These are phyloP conservation scores for Termitomyces sp. DNA, from an alignment of 768 basidiomycete species.

Conservation along the genomic window DNA sequence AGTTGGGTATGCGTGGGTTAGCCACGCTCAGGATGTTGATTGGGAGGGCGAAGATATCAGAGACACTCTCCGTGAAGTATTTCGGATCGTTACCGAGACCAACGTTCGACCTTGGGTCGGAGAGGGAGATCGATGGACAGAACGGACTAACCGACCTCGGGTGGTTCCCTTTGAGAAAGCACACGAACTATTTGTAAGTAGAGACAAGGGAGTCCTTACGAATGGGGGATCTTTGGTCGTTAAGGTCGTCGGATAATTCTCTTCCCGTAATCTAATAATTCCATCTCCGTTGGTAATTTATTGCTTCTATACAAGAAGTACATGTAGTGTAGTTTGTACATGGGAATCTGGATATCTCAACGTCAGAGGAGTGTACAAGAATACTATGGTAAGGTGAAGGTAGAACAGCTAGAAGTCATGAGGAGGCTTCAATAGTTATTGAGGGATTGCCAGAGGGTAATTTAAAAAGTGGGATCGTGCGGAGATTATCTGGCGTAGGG, in stretches of 20 bases:
- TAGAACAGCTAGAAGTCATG: conserved; percentile 13
- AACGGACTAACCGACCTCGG: conserved; percentile 14
- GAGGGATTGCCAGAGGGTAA: conserved; percentile 34
- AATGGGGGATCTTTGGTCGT: conserved; percentile 41
- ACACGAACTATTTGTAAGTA: conserved; percentile 42
- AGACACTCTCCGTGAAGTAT: conserved; percentile 35
- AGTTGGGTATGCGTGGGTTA: conserved; percentile 82
- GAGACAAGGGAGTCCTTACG: conserved; percentile 24
- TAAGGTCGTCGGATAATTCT: conserved; percentile 29
- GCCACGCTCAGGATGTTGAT: conserved; percentile 73
- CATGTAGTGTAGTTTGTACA: conserved; percentile 3
- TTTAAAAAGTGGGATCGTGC: conserved; percentile 72
- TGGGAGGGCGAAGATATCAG: conserved; percentile 76
- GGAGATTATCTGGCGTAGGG: conserved; percentile 58
- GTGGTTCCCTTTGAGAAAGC: conserved; percentile 51
- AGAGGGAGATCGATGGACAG: conserved; percentile 4
- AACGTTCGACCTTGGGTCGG: conserved; percentile 14
- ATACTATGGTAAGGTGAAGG: not conserved
- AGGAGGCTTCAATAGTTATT: conserved; percentile 34
- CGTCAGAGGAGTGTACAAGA: not conserved
- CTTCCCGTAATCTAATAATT: not conserved
- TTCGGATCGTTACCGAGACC: conserved; percentile 23
- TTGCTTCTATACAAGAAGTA: conserved; percentile 1
- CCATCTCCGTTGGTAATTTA: not conserved
- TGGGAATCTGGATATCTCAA: conserved; percentile 2